Percentiles rank a stretch among this genome's conserved stretches.
phyloP scores from a whole-genome alignment of 1,284 basidiomycete species.

The Pseudozyma tsukubaensis region DNA sequence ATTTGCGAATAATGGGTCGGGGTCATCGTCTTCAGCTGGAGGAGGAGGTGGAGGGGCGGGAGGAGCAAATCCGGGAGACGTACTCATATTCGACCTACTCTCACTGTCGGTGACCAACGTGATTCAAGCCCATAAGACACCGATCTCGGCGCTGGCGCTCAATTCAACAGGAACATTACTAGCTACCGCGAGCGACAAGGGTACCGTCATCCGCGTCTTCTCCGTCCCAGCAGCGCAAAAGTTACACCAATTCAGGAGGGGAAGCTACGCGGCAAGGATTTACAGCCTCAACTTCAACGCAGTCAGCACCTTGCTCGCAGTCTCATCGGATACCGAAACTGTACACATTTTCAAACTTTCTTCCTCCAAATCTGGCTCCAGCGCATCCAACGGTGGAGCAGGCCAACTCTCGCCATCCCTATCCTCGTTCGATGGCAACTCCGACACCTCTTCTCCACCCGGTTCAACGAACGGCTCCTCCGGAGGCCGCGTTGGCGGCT shows the following conservation, averaged over 20 bases:
- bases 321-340: conserved; percentile 91
- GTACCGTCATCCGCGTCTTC: conserved; percentile 96
- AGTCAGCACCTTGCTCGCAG: conserved; percentile 84
- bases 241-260: conserved; percentile 92
- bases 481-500: conserved; percentile 57
- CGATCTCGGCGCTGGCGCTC: conserved; percentile 86
- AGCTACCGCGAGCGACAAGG: conserved; percentile 93
- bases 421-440: conserved; percentile 19
- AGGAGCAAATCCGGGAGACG: conserved; percentile 51
- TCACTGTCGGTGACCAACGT: conserved; percentile 91
- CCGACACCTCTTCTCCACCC: conserved; percentile 30
- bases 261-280: conserved; percentile 86
- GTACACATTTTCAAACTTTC: conserved; percentile 94
- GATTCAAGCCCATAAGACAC: conserved; percentile 95
- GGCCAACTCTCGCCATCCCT: conserved; percentile 7
- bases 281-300: conserved; percentile 93
- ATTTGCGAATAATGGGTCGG: no score
- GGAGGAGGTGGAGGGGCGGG: not conserved
- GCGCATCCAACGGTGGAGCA: conserved; percentile 1
- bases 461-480: conserved; percentile 8
- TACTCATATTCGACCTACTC: conserved; percentile 82
- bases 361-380: conserved; percentile 4
- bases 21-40: conserved; percentile 52
- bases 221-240: conserved; percentile 89
- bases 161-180: conserved; percentile 89